These are phyloP conservation scores for Marasmius fiardii DNA, from an alignment of 1,284 basidiomycete species.

Conservation along the genomic window DNA sequence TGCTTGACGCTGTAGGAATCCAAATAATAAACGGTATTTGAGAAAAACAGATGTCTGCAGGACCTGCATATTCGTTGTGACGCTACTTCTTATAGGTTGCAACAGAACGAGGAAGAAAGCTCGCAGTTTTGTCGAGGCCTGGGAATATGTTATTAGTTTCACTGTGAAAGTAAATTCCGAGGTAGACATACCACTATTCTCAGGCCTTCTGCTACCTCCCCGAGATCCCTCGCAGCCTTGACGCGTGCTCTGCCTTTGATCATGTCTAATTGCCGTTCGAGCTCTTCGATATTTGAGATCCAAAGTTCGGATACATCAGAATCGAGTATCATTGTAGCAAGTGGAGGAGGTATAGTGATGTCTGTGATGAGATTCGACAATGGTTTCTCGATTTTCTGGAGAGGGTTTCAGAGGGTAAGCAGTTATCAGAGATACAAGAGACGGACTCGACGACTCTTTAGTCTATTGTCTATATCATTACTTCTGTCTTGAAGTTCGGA, in stretches of 20 bases:
- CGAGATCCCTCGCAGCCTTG: constrained; percentile 80
- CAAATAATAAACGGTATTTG: constrained; percentile 82
- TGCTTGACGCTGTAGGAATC: constrained; percentile 84
- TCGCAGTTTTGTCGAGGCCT: constrained; percentile 90
- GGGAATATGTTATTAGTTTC: constrained; percentile 7
- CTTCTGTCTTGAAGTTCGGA: constrained; percentile 89
- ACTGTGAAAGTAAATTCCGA: neutral
- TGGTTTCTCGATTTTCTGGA: constrained; percentile 86
- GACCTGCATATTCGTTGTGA: constrained; percentile 92
- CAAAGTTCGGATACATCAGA: constrained; percentile 81
- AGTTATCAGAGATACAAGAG: neutral
- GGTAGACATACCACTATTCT: constrained; percentile 67
- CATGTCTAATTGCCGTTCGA: constrained; percentile 74
- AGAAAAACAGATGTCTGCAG: constrained; percentile 87
- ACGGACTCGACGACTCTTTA: constrained; percentile 80
- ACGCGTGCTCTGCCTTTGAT: constrained; percentile 73
- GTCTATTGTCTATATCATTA: constrained; percentile 82
- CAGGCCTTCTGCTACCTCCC: constrained; percentile 81
- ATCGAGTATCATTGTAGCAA: constrained; percentile 82
- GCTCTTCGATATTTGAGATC: constrained; percentile 75
- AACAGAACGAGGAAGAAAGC: constrained; percentile 83
- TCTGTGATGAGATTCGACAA: constrained; percentile 79
- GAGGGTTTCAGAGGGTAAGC: constrained; percentile 4
- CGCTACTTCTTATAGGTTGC: constrained; percentile 76
- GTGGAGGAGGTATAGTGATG: constrained; percentile 78